Conservation (phyloP, 148 eudicot species). For the Silene uniflora region DNA sequence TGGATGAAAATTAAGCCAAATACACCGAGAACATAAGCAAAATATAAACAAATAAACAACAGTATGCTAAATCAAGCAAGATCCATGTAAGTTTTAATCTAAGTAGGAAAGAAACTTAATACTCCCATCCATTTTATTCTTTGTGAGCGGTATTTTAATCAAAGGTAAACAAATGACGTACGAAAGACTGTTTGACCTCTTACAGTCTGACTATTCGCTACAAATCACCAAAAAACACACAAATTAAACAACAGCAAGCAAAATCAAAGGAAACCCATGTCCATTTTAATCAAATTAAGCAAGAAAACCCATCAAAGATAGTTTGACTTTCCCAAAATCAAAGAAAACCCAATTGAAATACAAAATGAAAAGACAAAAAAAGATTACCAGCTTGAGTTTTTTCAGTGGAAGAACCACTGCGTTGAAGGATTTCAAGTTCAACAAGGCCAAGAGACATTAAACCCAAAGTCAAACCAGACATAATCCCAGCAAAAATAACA, state of each 20-base stretch:
- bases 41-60: not conserved
- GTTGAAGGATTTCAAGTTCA: slow-evolving; percentile 85
- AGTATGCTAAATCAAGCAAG: slow-evolving; percentile 1
- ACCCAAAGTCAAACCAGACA: slow-evolving; percentile 90
- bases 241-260: slow-evolving; percentile 5
- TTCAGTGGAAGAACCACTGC: slow-evolving; percentile 67
- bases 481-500: slow-evolving; percentile 85
- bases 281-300: not conserved
- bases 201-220: too few relatives aligned
- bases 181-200: too few relatives aligned
- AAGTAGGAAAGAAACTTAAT: not conserved
- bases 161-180: not conserved
- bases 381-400: slow-evolving; percentile 78
- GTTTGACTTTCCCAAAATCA: not conserved
- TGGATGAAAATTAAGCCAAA: too few relatives aligned
- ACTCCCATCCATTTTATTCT: not conserved
- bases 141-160: too few relatives aligned
- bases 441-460: slow-evolving; percentile 89
- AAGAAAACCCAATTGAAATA: not conserved
- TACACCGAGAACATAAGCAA: too few relatives aligned
- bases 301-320: not conserved
- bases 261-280: not conserved
- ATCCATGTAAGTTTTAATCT: not conserved
- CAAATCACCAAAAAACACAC: slow-evolving; percentile 2
- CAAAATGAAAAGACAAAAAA: not conserved